Evolutionary conservation across 768 basidiomycete species (phyloP).

Genomic region (Butyriboletus loyo): DNA sequence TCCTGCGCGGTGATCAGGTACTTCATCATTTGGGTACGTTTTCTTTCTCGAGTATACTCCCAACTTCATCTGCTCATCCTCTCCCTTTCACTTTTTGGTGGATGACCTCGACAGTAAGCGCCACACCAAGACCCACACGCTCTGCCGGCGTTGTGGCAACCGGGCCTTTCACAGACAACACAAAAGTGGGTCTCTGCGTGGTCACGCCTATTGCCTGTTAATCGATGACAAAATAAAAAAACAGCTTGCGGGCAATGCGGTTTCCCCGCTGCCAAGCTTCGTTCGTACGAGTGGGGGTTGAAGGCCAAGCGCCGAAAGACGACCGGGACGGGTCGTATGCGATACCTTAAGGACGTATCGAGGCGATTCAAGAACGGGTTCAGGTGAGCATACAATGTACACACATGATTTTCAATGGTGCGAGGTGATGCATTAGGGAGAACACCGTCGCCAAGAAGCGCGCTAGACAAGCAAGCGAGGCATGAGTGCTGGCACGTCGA

Average conservation of each 20-base stretch:
- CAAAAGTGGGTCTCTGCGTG: slow-evolving; percentile 66
- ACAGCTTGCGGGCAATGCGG: slow-evolving; percentile 94
- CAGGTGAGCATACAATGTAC: slow-evolving; percentile 48
- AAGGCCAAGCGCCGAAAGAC: slow-evolving; percentile 99
- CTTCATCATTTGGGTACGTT: slow-evolving; percentile 92
- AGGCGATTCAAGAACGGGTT: slow-evolving; percentile 99
- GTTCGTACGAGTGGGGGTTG: slow-evolving; percentile 96
- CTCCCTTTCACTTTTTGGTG: background rate
- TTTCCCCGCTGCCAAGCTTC: slow-evolving; percentile 91
- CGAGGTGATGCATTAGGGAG: slow-evolving; percentile 52
- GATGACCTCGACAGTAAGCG: slow-evolving; percentile 63
- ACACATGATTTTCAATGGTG: background rate
- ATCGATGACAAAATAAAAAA: no score
- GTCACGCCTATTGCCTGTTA: no score
- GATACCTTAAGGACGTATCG: slow-evolving; percentile 86
- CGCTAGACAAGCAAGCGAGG: slow-evolving; percentile 52
- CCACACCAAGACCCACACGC: slow-evolving; percentile 95
- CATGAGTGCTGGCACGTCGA: slow-evolving; percentile 34
- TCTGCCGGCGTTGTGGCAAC: slow-evolving; percentile 95
- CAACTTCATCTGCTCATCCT: background rate
- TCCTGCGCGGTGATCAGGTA: slow-evolving; percentile 56
- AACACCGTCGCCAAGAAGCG: slow-evolving; percentile 90
- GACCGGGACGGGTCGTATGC: slow-evolving; percentile 96
- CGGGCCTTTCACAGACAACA: slow-evolving; percentile 98
- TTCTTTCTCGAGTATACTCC: background rate